Evolutionary conservation across 768 basidiomycete species (phyloP).

Genomic region (Lentinula boryana): DNA sequence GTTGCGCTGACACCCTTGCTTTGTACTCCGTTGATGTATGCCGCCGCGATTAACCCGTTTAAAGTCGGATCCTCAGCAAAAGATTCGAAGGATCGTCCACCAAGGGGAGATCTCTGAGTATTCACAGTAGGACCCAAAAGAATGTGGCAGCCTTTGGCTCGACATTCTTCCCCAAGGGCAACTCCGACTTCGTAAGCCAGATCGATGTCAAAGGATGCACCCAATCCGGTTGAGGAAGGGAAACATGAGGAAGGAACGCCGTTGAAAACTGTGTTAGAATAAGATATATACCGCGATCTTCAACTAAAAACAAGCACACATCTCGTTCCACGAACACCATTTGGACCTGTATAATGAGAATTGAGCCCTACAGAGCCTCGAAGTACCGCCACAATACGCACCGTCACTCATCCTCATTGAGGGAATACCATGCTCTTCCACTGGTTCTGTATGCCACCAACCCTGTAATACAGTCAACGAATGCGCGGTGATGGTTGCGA

Average conservation of each 20-base stretch:
- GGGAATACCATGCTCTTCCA: conserved; percentile 33
- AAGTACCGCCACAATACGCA: conserved; percentile 8
- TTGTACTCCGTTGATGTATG: conserved; percentile 73
- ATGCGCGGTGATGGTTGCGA: not conserved
- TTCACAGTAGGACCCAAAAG: conserved; percentile 63
- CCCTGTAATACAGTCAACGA: conserved; percentile 22
- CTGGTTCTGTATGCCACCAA: conserved; percentile 40
- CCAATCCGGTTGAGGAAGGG: conserved; percentile 51
- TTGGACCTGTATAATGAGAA: conserved; percentile 28
- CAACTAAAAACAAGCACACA: conserved; percentile 28
- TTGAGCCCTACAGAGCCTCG: too few relatives aligned
- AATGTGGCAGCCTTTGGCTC: conserved; percentile 43
- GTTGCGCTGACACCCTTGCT: conserved; percentile 67
- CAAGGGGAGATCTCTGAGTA: conserved; percentile 53
- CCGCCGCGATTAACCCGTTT: conserved; percentile 49
- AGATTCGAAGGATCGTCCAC: conserved; percentile 55
- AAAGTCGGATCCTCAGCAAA: conserved; percentile 59
- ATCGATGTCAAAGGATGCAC: conserved; percentile 48
- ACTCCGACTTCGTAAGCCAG: conserved; percentile 40
- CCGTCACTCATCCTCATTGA: conserved; percentile 44
- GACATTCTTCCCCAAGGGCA: conserved; percentile 47
- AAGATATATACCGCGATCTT: not conserved
- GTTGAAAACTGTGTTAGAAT: conserved; percentile 37
- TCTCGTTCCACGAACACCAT: conserved; percentile 41
- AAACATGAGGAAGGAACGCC: conserved; percentile 52